phyloP scores from a whole-genome alignment of 257 asterid species.

The Lavandula angustifolia region DNA sequence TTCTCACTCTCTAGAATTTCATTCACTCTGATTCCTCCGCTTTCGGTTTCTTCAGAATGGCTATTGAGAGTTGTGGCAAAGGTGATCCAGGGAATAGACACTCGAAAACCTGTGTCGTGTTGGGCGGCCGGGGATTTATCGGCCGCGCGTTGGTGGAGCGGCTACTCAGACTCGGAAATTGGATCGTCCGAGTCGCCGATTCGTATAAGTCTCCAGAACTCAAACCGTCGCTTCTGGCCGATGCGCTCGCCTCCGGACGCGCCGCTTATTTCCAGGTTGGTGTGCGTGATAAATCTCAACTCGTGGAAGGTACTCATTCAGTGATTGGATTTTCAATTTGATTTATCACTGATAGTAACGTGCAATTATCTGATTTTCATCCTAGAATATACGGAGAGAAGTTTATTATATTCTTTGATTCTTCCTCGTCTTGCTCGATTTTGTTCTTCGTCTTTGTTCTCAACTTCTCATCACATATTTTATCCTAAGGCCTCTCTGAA shows the following conservation, averaged over 20 bases:
- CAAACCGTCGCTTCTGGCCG: conserved; percentile 52
- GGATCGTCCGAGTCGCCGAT: conserved; percentile 86
- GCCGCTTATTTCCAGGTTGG: conserved; percentile 71
- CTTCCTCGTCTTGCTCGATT: conserved; percentile 7
- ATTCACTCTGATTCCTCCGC: conserved; percentile 26
- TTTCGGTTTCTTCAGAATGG: conserved; percentile 43
- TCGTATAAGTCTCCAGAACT: conserved; percentile 48
- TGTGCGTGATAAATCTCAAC: conserved; percentile 54
- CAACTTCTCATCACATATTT: background rate
- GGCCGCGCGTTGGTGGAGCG: conserved; percentile 77
- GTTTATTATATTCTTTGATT: conserved; percentile 8
- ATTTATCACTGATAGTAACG: background rate
- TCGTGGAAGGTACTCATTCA: conserved; percentile 49
- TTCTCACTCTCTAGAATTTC: conserved; percentile 3
- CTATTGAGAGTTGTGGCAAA: conserved; percentile 39
- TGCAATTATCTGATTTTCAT: background rate
- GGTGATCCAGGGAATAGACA: conserved; percentile 32
- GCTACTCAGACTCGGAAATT: conserved; percentile 67
- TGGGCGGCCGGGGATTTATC: conserved; percentile 81
- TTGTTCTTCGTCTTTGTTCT: conserved; percentile 11
- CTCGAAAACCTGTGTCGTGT: conserved; percentile 62
- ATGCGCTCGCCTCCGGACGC: conserved; percentile 65
- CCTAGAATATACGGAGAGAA: no score
- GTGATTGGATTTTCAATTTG: conserved; percentile 23
- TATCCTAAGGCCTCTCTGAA: conserved; percentile 8